A percentile compares a stretch with the other conserved stretches of the same genome.
Evolutionary conservation across 257 asterid species (phyloP).

Genomic region (Agastache rugosa): DNA sequence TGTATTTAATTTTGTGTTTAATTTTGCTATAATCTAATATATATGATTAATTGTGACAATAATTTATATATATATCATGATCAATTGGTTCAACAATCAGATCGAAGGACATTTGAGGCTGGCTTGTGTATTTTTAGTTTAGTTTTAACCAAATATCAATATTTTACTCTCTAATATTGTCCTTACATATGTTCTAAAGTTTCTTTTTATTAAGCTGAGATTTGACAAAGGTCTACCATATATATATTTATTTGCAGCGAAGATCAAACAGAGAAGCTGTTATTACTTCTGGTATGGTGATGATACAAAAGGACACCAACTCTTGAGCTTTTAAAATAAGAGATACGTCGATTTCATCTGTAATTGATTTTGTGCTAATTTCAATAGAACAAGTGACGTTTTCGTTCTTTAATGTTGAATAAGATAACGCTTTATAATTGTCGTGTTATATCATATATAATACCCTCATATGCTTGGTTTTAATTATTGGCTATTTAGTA

Average conservation of each 20-base stretch:
- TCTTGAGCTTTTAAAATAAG: neutral
- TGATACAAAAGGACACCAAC: neutral
- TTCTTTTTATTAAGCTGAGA: neutral
- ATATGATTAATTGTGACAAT: no score
- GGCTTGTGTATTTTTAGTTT: no score
- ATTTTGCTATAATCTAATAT: no score
- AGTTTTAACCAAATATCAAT: no score
- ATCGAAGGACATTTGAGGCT: no score
- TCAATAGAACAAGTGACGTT: neutral
- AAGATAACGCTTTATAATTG: neutral
- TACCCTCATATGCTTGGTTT: no score
- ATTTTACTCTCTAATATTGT: neutral
- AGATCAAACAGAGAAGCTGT: neutral
- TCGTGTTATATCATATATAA: no score
- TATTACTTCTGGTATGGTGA: neutral
- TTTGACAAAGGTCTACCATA: neutral
- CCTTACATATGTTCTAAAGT: neutral
- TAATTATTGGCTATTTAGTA: no score
- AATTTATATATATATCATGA: no score
- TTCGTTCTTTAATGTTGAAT: neutral
- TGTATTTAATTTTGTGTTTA: no score
- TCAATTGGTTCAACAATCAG: no score
- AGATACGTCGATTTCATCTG: neutral
- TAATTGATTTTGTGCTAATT: neutral
- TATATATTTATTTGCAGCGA: constrained; percentile 16